Evolutionary conservation across 2,329 filamentous ascomycete genomes (phyloP).

Genomic region (Apiospora sp.): DNA sequence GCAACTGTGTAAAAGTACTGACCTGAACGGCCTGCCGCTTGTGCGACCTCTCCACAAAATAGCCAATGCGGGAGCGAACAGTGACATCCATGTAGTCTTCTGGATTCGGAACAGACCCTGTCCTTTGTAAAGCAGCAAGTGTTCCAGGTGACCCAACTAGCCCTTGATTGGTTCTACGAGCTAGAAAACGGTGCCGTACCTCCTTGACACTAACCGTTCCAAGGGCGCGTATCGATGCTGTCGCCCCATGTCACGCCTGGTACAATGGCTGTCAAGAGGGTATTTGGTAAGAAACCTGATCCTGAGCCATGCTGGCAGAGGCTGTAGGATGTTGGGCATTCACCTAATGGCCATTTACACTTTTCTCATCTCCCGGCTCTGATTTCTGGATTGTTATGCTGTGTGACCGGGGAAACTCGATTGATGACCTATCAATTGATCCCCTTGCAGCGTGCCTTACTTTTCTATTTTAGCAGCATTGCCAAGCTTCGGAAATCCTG

Average conservation of each 20-base stretch:
- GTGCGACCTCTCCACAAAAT: slow-evolving; percentile 13
- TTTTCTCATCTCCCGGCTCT: not conserved
- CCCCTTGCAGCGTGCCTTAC: slow-evolving; percentile 20
- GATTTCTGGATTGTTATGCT: not conserved
- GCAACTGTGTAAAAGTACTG: not conserved
- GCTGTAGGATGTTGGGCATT: not conserved
- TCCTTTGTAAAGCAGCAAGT: slow-evolving; percentile 50
- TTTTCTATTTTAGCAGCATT: slow-evolving; percentile 6
- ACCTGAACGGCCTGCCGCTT: not conserved
- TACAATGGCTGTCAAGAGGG: slow-evolving; percentile 24
- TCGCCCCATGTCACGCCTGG: slow-evolving; percentile 11
- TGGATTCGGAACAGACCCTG: slow-evolving; percentile 36
- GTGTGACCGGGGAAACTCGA: not conserved
- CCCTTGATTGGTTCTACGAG: slow-evolving; percentile 48
- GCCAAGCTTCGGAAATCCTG: not conserved
- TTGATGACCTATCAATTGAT: not conserved
- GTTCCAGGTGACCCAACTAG: slow-evolving; percentile 46
- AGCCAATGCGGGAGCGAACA: slow-evolving; percentile 23
- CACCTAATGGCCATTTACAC: not conserved
- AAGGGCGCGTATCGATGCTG: slow-evolving; percentile 50
- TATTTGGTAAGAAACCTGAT: slow-evolving; percentile 21
- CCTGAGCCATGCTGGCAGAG: not conserved
- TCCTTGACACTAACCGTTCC: slow-evolving; percentile 46
- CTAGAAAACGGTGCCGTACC: slow-evolving; percentile 39
- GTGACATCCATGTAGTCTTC: slow-evolving; percentile 10